Evolutionary conservation across 331 rosid species (phyloP).

Genomic region (Arachis monticola): DNA sequence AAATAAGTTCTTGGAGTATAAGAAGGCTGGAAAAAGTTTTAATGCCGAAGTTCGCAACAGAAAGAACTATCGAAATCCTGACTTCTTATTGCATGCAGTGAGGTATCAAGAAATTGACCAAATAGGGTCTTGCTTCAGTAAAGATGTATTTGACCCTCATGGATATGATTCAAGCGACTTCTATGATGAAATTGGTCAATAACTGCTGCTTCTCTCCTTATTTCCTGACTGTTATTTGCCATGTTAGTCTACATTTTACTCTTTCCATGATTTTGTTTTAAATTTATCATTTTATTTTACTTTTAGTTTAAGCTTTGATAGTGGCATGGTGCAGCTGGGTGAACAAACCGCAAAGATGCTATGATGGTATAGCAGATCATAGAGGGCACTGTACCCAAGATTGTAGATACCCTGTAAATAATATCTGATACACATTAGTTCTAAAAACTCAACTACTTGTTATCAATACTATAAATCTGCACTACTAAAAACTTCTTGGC

Average conservation of each 20-base stretch:
- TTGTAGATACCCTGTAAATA: background rate
- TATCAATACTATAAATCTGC: background rate
- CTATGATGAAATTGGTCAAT: conserved; percentile 80
- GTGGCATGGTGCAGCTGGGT: background rate
- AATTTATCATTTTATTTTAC: too few relatives aligned
- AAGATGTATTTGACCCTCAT: conserved; percentile 95
- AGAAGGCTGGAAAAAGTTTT: conserved; percentile 91
- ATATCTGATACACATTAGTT: background rate
- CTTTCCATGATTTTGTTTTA: conserved; percentile 5
- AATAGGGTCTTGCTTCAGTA: conserved; percentile 73
- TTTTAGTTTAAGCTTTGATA: background rate
- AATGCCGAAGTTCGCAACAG: conserved; percentile 92
- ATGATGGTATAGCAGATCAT: background rate
- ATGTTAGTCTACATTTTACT: conserved; percentile 9
- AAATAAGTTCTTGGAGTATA: conserved; percentile 82
- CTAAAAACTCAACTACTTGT: background rate
- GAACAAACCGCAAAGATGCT: background rate
- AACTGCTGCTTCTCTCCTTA: conserved; percentile 34
- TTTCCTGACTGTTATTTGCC: background rate
- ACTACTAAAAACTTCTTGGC: background rate
- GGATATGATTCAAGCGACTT: conserved; percentile 89
- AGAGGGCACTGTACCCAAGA: background rate
- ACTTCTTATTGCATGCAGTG: conserved; percentile 93
- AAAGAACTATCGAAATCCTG: conserved; percentile 95
- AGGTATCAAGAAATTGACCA: conserved; percentile 24